phyloP scores from a whole-genome alignment of 176 grass and related monocot species.

The Oryza longistaminata region DNA sequence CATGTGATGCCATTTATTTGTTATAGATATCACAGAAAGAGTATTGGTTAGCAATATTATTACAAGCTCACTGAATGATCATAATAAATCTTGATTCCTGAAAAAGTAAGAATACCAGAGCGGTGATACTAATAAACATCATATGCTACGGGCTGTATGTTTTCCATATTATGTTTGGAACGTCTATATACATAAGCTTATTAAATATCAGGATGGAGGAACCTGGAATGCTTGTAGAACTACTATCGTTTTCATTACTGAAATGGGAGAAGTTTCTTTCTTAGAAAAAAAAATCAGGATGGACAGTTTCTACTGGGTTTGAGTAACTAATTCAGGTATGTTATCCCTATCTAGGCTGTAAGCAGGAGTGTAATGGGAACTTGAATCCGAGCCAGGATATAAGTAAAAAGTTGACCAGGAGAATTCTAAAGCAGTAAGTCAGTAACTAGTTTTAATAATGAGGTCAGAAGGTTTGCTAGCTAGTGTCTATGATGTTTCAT shows the following conservation, averaged over 20 bases:
- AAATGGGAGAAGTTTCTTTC: too few species aligned
- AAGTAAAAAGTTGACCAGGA: background rate
- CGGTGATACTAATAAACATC: background rate
- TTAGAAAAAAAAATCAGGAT: background rate
- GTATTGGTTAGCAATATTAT: background rate
- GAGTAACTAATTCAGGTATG: slow-evolving; percentile 9
- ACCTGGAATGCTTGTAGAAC: too few species aligned
- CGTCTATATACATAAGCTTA: background rate
- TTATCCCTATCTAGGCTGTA: background rate
- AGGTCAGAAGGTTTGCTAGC: background rate
- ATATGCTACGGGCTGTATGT: background rate
- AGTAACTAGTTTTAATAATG: background rate
- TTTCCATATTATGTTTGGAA: background rate
- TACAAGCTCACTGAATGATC: background rate
- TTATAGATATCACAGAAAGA: background rate
- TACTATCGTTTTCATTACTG: too few species aligned
- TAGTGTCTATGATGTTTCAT: background rate
- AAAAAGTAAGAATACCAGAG: background rate
- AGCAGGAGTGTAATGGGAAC: slow-evolving; percentile 7
- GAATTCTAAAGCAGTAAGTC: background rate
- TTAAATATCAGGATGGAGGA: background rate
- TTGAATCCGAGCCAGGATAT: slow-evolving; percentile 3
- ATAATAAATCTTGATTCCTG: background rate
- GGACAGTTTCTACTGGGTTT: background rate
- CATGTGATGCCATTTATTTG: background rate